Conservation (phyloP, 2,329 filamentous ascomycete species). For the Aspergillus neoniger region DNA sequence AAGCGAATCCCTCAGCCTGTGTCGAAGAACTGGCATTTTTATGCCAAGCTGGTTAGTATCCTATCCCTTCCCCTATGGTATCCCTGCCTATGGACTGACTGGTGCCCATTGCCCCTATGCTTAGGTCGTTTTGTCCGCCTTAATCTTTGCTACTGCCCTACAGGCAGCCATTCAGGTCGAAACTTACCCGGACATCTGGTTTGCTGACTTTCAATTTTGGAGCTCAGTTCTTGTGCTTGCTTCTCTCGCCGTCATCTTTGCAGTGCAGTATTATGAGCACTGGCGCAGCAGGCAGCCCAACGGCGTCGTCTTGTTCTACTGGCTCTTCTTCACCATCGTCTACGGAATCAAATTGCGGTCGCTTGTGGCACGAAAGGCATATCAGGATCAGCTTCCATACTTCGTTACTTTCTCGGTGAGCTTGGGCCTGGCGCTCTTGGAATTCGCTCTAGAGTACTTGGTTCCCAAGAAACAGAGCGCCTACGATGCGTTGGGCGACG, state of each 20-base stretch:
- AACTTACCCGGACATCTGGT: conserved; percentile 69
- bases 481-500: conserved; percentile 67
- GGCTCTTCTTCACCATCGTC: conserved; percentile 80
- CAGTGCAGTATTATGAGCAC: conserved; percentile 84
- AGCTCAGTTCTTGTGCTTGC: conserved; percentile 70
- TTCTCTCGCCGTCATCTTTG: conserved; percentile 73
- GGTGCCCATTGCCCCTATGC: background rate
- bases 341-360: conserved; percentile 83
- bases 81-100: conserved; percentile 1
- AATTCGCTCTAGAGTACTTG: conserved; percentile 81
- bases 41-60: conserved; percentile 75
- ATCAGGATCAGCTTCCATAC: conserved; percentile 67
- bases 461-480: conserved; percentile 75
- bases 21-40: conserved; percentile 88
- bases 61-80: background rate
- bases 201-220: conserved; percentile 82
- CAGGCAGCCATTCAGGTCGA: conserved; percentile 77
- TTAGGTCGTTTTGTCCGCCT: conserved; percentile 64
- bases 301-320: conserved; percentile 87
- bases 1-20: conserved; percentile 68
- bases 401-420: conserved; percentile 76
- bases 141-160: conserved; percentile 67
- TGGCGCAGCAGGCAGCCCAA: conserved; percentile 80
- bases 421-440: conserved; percentile 67
- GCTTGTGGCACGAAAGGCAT: conserved; percentile 74